Base-by-base conservation (phyloP, 176 grass and related monocot species). In the Aegilops speltoides region DNA sequence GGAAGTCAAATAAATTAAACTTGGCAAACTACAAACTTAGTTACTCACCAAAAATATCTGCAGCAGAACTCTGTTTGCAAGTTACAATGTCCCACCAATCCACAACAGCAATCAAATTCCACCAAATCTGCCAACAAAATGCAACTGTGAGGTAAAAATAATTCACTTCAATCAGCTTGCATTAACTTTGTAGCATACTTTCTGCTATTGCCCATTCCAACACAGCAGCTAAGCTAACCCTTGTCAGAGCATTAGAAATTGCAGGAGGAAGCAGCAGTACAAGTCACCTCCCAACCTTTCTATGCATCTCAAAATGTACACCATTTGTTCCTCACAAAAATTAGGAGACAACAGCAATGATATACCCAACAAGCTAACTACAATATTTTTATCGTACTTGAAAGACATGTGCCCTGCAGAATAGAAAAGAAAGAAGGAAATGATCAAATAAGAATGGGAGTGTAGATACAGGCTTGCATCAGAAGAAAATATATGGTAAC, bases 191-290 rank as follows among this genome's bases (percentile, higher is more conserved):
- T 69, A 29, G 22, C 25, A 81, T 93, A 98, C 96, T 94, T 95
- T 96, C 94, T 20, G 91, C 93, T 89, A 98, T 98, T 61, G 92
- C 88, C 45, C 96, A 86, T 74, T 98, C 96, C 96, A 92, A 98
- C 22, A 82, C 85, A 67, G 96, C 94, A 45, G 43, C 43, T 79
- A 92, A 96, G 85, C 61, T 96, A 65, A 93, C 76, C 72, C 90
- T 98, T 86, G 90, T 76, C 82, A 92, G 93, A 5, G 85, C 79
- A 78, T 59, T 85, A 89, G 86, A 83, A 89, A 96, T 87, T 62
- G 92, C 93, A 86, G 96, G 90, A 74, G 96, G 96, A 73, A 98
- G 88, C 32, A 94, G 92, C 77, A 93, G 93, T 76, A 98, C 43
- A 48, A 45, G 45, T 48, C 45, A 48, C 45, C 4, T 48, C 38